Evolutionary conservation across 2,329 filamentous ascomycete genomes (phyloP).

Genomic region (Aspergillus sp.): DNA sequence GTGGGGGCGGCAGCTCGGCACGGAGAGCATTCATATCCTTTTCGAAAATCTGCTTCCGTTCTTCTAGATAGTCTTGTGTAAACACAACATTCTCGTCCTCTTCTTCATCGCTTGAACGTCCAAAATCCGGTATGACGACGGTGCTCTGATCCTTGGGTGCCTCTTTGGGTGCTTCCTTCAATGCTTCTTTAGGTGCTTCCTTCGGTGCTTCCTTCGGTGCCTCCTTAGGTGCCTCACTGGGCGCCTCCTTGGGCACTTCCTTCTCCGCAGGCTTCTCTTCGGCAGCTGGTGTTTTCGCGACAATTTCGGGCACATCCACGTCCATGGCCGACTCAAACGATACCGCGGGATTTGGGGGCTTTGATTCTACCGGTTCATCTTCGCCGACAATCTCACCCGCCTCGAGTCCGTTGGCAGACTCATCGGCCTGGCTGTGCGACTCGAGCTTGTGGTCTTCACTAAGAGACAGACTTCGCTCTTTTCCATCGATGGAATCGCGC

Average conservation of each 20-base stretch:
- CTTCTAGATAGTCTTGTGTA: conserved; percentile 51
- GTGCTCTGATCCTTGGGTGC: conserved; percentile 13
- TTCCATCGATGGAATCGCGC: conserved; percentile 36
- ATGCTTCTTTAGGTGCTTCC: conserved; percentile 11
- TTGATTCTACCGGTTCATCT: conserved; percentile 12
- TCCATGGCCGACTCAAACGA: conserved; percentile 2
- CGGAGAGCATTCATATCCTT: conserved; percentile 47
- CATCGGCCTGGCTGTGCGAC: conserved; percentile 15
- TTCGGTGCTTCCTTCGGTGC: conserved; percentile 2
- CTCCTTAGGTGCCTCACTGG: conserved; percentile 10
- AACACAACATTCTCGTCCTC: conserved; percentile 49
- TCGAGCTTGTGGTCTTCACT: conserved; percentile 26
- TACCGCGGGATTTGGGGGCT: neutral
- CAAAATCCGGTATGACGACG: conserved; percentile 37
- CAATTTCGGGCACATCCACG: neutral
- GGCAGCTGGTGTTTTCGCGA: conserved; percentile 4
- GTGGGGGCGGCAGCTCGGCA: conserved; percentile 45
- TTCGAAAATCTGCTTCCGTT: conserved; percentile 48
- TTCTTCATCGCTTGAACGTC: conserved; percentile 44
- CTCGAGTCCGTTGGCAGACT: conserved; percentile 15
- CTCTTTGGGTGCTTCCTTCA: neutral
- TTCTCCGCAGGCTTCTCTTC: too few relatives aligned
- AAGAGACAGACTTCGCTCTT: conserved; percentile 22
- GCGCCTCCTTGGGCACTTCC: too few relatives aligned
- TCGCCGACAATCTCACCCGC: conserved; percentile 20